Base-by-base conservation (phyloP, 192 early-diverging fungal species). In the Diversispora eburnea region DNA sequence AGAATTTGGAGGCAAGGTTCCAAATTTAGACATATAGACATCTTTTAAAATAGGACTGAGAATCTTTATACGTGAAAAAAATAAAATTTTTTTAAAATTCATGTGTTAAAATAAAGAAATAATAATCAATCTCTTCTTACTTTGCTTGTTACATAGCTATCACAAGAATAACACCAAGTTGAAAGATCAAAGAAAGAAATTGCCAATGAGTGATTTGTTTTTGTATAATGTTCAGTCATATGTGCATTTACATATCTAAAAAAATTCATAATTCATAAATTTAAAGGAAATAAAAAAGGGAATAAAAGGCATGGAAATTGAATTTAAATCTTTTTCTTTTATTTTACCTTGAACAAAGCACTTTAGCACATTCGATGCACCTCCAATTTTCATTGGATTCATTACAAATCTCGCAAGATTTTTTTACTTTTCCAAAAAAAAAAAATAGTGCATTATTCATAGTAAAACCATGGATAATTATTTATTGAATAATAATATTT, bases 131-230 rank as follows among this genome's bases (percentile, higher is more conserved):
- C 7, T 17, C 25, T 47, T 12, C 67, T 42, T 39, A 69, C 67
- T 52, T 8, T 22, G 12, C 22, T 41, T 55, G 48, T 55, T 22
- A 67, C 20, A 52, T 69, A 69, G 12, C 55, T 51, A 8, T 69
- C 48, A 41, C 67, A 69, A 22, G 22, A 22, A 69, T 69, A 69
- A 41, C 67, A 69, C 67, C 67, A 69, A 41, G 52, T 56, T 8
- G 67, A 69, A 46, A 69, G 20, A 55, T 69, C 67, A 20, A 20
- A 47, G n/a, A 69, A 55, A n/a, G 67, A 69, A 69, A 69, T n/a
- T 4, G 67, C 19, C 12, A 69, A 19, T 55, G n/a, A 4, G 25
- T 69, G 67, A 19, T 51, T 20, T 17, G 67, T 55, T 5, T 42
- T 12, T 8, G 52, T 15, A 55, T 69, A 10, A 55, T 69, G 67